These are phyloP conservation scores for Friedmanniomyces simplex DNA, from an alignment of 495 filamentous ascomycete species.

Conservation along the genomic window DNA sequence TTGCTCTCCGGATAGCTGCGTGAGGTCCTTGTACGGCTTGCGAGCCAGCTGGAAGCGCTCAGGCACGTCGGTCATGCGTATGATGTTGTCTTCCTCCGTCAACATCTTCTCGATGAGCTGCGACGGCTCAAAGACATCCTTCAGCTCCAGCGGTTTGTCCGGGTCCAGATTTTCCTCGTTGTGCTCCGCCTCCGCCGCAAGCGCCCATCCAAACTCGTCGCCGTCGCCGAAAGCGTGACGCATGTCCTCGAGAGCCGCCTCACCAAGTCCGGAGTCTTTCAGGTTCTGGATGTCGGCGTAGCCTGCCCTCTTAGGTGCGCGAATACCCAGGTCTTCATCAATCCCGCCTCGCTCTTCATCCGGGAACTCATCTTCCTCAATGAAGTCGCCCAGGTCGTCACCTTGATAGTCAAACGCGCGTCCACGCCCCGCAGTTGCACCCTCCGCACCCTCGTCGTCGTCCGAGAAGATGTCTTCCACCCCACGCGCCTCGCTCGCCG, in stretches of 20 bases:
- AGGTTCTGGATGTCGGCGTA: conserved; percentile 54
- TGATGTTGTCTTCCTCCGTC: conserved; percentile 87
- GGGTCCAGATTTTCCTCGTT: conserved; percentile 62
- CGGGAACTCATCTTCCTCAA: conserved; percentile 87
- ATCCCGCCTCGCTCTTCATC: conserved; percentile 70
- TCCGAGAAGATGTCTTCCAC: conserved; percentile 90
- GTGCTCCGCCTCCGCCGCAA: conserved; percentile 66
- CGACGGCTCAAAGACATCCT: conserved; percentile 95
- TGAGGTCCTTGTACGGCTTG: conserved; percentile 63
- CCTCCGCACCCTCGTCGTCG: conserved; percentile 61
- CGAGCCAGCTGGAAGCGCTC: conserved; percentile 90
- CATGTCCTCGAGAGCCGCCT: conserved; percentile 89
- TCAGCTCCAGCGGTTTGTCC: conserved; percentile 68
- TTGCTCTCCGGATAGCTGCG: conserved; percentile 66
- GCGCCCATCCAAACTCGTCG: conserved; percentile 86
- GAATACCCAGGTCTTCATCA: conserved; percentile 80
- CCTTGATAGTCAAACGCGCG: conserved; percentile 38
- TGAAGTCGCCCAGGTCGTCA: conserved; percentile 94
- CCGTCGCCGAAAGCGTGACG: conserved; percentile 90
- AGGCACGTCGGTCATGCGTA: conserved; percentile 75
- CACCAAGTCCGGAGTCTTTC: conserved; percentile 66
- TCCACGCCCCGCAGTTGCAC: conserved; percentile 25
- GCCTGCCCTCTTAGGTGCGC: conserved; percentile 53
- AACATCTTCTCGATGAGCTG: conserved; percentile 87
- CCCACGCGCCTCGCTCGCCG: conserved; percentile 50